Conservation (phyloP, 371 early-diverging fungal genomes). For the Mucor velutinosus region DNA sequence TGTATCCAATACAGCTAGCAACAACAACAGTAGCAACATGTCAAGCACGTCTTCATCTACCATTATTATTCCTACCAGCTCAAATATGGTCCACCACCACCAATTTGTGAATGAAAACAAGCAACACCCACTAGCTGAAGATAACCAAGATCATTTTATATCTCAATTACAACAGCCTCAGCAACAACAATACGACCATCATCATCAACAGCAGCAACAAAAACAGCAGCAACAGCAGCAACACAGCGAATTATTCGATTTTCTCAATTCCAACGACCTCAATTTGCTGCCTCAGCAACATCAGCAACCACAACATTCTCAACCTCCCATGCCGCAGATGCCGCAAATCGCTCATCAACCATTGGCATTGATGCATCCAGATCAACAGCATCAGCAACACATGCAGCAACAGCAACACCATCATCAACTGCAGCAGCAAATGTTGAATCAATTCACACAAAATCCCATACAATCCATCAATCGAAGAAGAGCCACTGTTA, state of each 20-base stretch:
- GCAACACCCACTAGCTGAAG: constrained; percentile 11
- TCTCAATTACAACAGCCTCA: constrained; percentile 21
- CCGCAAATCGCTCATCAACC: not conserved
- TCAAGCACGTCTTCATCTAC: not conserved
- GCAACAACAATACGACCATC: not conserved
- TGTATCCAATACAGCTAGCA: constrained; percentile 2
- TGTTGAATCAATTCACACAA: constrained; percentile 24
- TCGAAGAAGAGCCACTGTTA: not conserved
- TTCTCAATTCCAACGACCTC: constrained; percentile 21
- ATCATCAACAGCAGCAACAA: not conserved
- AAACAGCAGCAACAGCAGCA: not conserved
- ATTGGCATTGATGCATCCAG: constrained; percentile 15
- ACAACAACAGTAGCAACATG: not conserved
- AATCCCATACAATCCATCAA: constrained; percentile 10
- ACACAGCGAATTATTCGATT: constrained; percentile 21
- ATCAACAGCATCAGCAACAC: constrained; percentile 3
- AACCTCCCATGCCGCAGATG: not conserved
- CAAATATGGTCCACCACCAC: not conserved
- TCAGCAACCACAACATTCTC: not conserved
- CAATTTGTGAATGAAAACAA: not conserved
- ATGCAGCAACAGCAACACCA: not conserved
- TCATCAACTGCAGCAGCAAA: constrained; percentile 21
- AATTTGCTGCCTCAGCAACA: constrained; percentile 5
- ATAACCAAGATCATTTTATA: constrained; percentile 27
- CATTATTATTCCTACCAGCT: not conserved